Base-by-base conservation (phyloP, 331 rosid species). In the Quercus lobata region DNA sequence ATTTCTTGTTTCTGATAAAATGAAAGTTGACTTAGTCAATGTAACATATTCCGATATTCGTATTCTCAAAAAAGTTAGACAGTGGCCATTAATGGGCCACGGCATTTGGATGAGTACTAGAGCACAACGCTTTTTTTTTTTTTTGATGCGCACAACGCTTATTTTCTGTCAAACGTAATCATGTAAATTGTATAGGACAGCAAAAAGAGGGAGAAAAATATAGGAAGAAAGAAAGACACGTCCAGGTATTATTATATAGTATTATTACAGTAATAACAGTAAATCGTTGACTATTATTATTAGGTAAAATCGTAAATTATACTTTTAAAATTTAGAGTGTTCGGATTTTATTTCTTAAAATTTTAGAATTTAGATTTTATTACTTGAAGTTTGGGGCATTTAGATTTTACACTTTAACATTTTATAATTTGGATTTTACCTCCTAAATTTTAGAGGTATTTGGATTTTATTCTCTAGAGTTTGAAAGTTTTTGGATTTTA, bases 301-400 rank as follows among this genome's bases (percentile, higher is more conserved):
- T 2, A 2, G 1, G 3, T 0, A 2, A 41, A 41, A 41, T 41
- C 0, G 2, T 8, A 8, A 41, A 41, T 41, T 41, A 2, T 0
- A 0, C 0, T 0, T 1, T 0, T 41, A 2, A 8, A 2, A 41
- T 41, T 41, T 41, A 0, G 3, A 8, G 0, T 41, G 0, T 41
- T 41, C 0, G 0, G 1, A 8, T 41, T 41, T 41, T 41, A 8
- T 0, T 0, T 0, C 0, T 41, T 8, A 8, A 8, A 41, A 2
- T 41, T 41, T 41, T 0, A 41, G 0, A 41, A 41, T 8, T 41
- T 41, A 0, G 0, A 8, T 41, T 41, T 41, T 37, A 37, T 0
- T 7, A 37, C 9, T 37, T 37, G 9, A 37, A 37, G 0, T 37
- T 8, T 8, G 11, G 1, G 2, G 11, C 8, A 0, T 37, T 37